Base-by-base conservation (phyloP, 2,329 filamentous ascomycete genomes). In the Laburnicola sp. region DNA sequence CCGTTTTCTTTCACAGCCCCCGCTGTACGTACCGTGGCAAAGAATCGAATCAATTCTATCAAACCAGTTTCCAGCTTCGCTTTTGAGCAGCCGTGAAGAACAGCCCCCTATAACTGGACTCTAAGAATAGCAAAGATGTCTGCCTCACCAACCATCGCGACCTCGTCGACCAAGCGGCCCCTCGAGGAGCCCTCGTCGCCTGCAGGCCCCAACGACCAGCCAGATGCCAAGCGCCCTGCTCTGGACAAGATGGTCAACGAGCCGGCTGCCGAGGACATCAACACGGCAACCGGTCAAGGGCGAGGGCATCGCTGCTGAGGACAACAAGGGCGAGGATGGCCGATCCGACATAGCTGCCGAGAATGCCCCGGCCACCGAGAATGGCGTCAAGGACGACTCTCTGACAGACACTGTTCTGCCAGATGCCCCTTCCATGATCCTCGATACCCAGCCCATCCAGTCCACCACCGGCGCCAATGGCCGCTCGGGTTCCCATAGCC, bases 101-200 rank as follows among this genome's bases (percentile, higher is more conserved):
- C 51, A 53, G 53, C 50, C 53, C 50, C 52, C 58, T 40, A 55
- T 54, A 28, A 44, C 58, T 63, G 59, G 50, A 57, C 58, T 64
- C 58, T 64, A 65, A 6, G 63, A 44, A 41, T 53, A 69, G 60
- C 8, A 59, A 68, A 69, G 45, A 78, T 78, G 76, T 76, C 75
- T 63, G 73, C 75, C 34, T 76, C 75, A 53, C 75, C 77, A 28
- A 76, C 75, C 48, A 74, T 76, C 42, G 74, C 77, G 53, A 75
- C 76, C 56, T 84, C 84, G 44, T 87, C 86, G 52, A 85, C 89
- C 70, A 99, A 99, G 84, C 91, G 94, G 69, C 94, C 94, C 55
- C 85, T 99, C 60, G 94, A 99, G 80, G 94, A 97, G 71, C 89
- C 93, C 8, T 97, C 94, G 16, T 99, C 94, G 7, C 94, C 94